These are phyloP conservation scores for Boletus sensibilis DNA, from an alignment of 768 basidiomycete genomes.

Conservation along the genomic window DNA sequence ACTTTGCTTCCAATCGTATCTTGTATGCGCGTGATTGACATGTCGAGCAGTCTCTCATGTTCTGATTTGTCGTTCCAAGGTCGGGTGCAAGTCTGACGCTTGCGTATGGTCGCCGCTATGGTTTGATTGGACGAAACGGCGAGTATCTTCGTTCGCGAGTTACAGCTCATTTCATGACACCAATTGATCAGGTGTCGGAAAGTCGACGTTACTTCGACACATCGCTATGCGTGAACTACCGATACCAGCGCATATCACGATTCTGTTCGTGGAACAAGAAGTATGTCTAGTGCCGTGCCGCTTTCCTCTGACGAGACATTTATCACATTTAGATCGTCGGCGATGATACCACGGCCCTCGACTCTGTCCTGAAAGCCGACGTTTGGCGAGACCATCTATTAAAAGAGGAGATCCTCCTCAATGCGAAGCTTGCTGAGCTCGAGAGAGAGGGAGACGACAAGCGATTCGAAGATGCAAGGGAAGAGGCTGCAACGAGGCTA, in stretches of 20 bases:
- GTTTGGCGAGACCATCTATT: constrained; percentile 95
- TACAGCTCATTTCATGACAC: background rate
- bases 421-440: constrained; percentile 66
- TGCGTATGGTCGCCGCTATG: constrained; percentile 87
- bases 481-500: constrained; percentile 77
- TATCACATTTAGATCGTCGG: constrained; percentile 66
- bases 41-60: background rate
- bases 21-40: constrained; percentile 45
- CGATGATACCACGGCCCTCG: constrained; percentile 88
- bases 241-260: constrained; percentile 92
- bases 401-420: constrained; percentile 77
- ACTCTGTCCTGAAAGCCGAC: constrained; percentile 98
- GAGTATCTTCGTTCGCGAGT: constrained; percentile 1
- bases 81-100: constrained; percentile 85
- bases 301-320: background rate
- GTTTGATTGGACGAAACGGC: constrained; percentile 89
- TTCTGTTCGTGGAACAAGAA: constrained; percentile 98
- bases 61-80: constrained; percentile 37
- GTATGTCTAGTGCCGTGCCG: constrained; percentile 37
- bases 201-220: constrained; percentile 92
- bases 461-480: constrained; percentile 78
- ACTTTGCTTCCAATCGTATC: constrained; percentile 93
- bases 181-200: constrained; percentile 71
- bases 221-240: constrained; percentile 94
- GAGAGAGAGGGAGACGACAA: constrained; percentile 77